Evolutionary conservation across 768 basidiomycete genomes (phyloP).

Genomic region (Tulasnella sp.): DNA sequence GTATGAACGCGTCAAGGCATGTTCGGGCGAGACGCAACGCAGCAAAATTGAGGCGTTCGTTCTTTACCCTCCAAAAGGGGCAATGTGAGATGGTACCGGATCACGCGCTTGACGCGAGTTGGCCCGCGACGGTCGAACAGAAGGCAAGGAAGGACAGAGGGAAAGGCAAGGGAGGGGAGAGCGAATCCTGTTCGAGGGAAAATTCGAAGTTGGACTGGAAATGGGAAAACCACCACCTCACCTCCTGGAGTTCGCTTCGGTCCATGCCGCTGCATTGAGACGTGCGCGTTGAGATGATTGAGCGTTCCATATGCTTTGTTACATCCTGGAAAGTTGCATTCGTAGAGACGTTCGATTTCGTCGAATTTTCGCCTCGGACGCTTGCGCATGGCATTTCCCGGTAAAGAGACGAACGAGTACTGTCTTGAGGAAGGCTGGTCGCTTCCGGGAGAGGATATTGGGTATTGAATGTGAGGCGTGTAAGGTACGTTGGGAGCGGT

Average conservation of each 20-base stretch:
- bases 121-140: neutral
- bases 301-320: conserved; percentile 86
- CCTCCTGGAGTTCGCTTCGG: conserved; percentile 79
- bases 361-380: conserved; percentile 15
- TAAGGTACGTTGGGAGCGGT: neutral
- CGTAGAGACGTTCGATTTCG: conserved; percentile 18
- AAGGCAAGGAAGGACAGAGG: neutral
- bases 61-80: neutral
- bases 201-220: neutral
- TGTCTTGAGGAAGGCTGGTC: neutral
- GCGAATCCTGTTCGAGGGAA: neutral
- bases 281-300: conserved; percentile 96
- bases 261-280: conserved; percentile 97
- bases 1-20: neutral
- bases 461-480: conserved; percentile 8
- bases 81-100: neutral
- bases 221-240: conserved; percentile 31
- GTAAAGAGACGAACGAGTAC: conserved; percentile 14
- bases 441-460: conserved; percentile 9
- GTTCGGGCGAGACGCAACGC: neutral
- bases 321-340: conserved; percentile 27
- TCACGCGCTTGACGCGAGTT: neutral
- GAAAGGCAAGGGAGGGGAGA: neutral
- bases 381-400: conserved; percentile 12
- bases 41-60: neutral